Percentiles rank a stretch among this genome's conserved stretches.
Conservation (phyloP, 208 protist genomes). For the Crithidia expoeki region DNA sequence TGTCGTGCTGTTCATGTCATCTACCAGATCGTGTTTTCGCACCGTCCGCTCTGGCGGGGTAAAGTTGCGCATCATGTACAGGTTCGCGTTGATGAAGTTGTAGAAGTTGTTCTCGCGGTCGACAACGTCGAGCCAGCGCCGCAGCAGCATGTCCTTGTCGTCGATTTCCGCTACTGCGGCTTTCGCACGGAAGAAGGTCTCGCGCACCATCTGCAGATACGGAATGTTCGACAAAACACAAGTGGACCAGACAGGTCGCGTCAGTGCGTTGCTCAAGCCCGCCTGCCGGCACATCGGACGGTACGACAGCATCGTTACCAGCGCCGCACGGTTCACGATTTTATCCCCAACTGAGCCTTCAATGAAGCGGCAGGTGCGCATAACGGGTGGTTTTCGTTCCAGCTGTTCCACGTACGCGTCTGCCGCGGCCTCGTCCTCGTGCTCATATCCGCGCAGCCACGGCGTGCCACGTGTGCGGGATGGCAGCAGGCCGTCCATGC, state of each 20-base stretch:
- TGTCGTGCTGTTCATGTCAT: conserved; percentile 2
- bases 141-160: conserved; percentile 37
- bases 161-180: conserved; percentile 52
- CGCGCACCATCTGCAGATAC: conserved; percentile 52
- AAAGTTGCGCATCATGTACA: conserved; percentile 44
- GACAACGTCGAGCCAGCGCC: conserved; percentile 34
- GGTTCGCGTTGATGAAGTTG: conserved; percentile 48
- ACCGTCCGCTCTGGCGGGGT: conserved; percentile 42
- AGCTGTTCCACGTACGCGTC: conserved; percentile 43
- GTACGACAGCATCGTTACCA: conserved; percentile 46
- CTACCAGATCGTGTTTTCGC: conserved; percentile 23
- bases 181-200: conserved; percentile 51
- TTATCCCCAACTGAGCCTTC: conserved; percentile 47
- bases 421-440: conserved; percentile 26
- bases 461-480: conserved; percentile 43
- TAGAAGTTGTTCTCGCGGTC: conserved; percentile 54
- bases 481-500: conserved; percentile 50
- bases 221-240: conserved; percentile 54
- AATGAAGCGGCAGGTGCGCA: conserved; percentile 54
- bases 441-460: conserved; percentile 51
- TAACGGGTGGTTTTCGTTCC: conserved; percentile 37
- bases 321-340: conserved; percentile 41
- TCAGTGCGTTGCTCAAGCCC: conserved; percentile 40
- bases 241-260: conserved; percentile 53
- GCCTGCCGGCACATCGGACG: conserved; percentile 37